Percentiles rank a stretch among this genome's conserved stretches.
Conservation (phyloP, 2,329 filamentous ascomycete species). For the Nothomitra cinnamomea region DNA sequence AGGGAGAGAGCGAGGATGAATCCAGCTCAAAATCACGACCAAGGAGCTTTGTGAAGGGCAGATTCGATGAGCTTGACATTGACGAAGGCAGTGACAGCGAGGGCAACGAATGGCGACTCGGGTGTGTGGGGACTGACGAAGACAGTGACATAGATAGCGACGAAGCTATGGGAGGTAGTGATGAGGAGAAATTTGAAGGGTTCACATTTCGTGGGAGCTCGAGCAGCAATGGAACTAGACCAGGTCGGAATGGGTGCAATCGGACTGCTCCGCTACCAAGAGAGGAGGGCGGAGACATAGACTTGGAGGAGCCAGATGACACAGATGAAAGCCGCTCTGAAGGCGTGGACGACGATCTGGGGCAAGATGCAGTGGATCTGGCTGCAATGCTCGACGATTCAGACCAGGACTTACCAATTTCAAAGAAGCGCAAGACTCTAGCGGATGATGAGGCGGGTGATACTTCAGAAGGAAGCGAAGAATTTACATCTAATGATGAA, state of each 20-base stretch:
- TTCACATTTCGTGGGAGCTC: conserved; percentile 50
- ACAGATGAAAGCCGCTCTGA: conserved; percentile 24
- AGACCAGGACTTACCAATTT: conserved; percentile 29
- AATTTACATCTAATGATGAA: conserved; percentile 16
- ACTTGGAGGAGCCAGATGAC: conserved; percentile 32
- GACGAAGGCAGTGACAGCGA: conserved; percentile 72
- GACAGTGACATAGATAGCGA: conserved; percentile 56
- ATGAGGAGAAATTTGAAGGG: conserved; percentile 69
- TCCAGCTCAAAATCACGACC: conserved; percentile 31
- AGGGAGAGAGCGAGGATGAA: conserved; percentile 33
- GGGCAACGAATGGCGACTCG: conserved; percentile 71
- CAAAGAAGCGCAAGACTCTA: conserved; percentile 16
- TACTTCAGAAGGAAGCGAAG: conserved; percentile 11
- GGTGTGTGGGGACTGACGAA: conserved; percentile 47
- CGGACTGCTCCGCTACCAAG: not conserved
- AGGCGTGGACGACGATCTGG: conserved; percentile 40
- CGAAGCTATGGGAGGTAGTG: conserved; percentile 77
- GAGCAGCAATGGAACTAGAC: conserved; percentile 12
- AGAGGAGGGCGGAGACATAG: conserved; percentile 22
- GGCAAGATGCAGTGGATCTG: conserved; percentile 45
- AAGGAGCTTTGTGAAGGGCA: conserved; percentile 21
- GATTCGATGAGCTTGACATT: conserved; percentile 30
- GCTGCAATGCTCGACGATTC: conserved; percentile 43
- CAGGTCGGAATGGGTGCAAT: conserved; percentile 2
- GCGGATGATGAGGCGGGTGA: conserved; percentile 17